Conservation (phyloP, 345 rosid genomes). For the Aegle marmelos region DNA sequence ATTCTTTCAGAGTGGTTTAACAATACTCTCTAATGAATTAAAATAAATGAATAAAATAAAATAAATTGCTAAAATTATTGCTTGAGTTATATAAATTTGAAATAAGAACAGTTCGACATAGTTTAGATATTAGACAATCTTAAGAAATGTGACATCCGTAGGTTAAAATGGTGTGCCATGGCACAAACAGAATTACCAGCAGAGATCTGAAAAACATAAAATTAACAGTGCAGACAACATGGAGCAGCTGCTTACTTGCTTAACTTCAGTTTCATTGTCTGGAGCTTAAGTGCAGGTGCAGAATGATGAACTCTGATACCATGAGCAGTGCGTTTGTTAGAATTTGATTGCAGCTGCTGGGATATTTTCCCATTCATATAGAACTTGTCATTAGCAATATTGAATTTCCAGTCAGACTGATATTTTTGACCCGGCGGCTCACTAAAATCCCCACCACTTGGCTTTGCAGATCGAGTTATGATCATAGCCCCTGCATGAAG, state of each 20-base stretch:
- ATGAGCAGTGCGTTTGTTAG: constrained; percentile 69
- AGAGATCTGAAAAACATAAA: not conserved
- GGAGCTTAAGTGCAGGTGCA: constrained; percentile 91
- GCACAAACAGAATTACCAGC: not conserved
- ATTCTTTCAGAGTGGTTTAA: not conserved
- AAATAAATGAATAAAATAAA: not conserved
- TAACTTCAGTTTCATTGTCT: constrained; percentile 84
- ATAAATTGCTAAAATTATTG: not conserved
- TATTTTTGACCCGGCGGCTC: constrained; percentile 44
- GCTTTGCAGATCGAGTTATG: constrained; percentile 49
- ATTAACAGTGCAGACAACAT: constrained; percentile 4
- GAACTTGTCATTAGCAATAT: constrained; percentile 92
- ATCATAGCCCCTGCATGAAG: constrained; percentile 96
- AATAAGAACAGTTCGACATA: too few species aligned
- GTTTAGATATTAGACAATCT: too few species aligned
- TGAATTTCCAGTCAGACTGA: constrained; percentile 74
- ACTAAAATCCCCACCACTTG: constrained; percentile 37
- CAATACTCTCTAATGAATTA: not conserved
- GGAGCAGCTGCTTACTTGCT: constrained; percentile 74
- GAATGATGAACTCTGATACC: constrained; percentile 86
- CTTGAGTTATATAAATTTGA: too few species aligned
- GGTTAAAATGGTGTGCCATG: not conserved
- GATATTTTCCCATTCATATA: constrained; percentile 82
- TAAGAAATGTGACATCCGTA: not conserved
- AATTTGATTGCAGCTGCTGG: constrained; percentile 77